phyloP scores from a whole-genome alignment of 1,284 basidiomycete genomes.

The Polyporus tsugae region DNA sequence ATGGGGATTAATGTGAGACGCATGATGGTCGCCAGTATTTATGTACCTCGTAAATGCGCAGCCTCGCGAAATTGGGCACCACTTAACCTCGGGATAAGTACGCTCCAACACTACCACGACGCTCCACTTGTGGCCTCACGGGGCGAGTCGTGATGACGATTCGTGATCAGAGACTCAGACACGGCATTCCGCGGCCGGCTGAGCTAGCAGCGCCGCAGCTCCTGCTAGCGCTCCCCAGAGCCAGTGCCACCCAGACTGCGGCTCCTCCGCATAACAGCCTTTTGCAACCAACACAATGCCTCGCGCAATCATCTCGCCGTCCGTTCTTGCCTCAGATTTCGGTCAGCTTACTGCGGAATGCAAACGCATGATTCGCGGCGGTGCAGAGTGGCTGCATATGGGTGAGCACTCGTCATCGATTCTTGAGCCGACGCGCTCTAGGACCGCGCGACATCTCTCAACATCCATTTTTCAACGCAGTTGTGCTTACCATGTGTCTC shows the following conservation, averaged over 20 bases:
- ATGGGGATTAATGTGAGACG: conserved; percentile 1
- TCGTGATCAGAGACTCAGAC: background rate
- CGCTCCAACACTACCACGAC: background rate
- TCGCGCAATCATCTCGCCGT: conserved; percentile 88
- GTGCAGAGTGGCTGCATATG: conserved; percentile 98
- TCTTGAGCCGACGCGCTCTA: background rate
- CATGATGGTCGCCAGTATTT: conserved; percentile 3
- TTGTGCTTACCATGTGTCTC: background rate
- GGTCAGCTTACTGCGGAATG: conserved; percentile 92
- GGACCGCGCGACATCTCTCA: background rate
- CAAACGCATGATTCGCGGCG: conserved; percentile 90
- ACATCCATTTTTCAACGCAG: background rate
- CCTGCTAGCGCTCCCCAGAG: background rate
- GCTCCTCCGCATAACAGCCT: background rate
- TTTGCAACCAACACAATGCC: conserved; percentile 60
- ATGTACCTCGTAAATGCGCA: conserved; percentile 13
- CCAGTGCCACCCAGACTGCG: background rate
- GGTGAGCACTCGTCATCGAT: conserved; percentile 57
- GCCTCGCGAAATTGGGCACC: background rate
- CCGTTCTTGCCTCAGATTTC: conserved; percentile 95
- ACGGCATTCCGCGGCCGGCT: background rate
- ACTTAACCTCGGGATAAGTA: background rate
- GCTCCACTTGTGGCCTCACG: too few relatives aligned
- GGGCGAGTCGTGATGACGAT: background rate
- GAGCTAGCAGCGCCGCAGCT: background rate